These are phyloP conservation scores for Tylopilus rubrobrunneus DNA, from an alignment of 768 basidiomycete genomes.

Conservation along the genomic window DNA sequence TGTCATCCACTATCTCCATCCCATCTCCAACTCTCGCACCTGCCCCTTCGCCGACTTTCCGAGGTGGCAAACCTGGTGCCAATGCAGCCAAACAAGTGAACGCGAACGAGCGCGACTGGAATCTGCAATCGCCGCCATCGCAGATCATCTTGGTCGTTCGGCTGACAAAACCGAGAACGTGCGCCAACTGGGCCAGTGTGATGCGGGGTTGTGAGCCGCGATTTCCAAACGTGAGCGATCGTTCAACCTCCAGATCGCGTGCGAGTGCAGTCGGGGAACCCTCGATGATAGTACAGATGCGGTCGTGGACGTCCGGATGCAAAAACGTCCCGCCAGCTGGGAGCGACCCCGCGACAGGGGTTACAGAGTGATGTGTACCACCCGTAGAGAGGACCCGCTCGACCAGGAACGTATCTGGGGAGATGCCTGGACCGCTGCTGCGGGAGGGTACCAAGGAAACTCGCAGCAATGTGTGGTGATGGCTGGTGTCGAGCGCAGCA, in stretches of 20 bases:
- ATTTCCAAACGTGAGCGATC: not conserved
- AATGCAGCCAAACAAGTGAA: slow-evolving; percentile 10
- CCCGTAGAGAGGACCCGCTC: slow-evolving; percentile 17
- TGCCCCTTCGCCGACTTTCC: not conserved
- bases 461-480: slow-evolving; percentile 11
- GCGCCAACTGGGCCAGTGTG: slow-evolving; percentile 5
- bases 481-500: not conserved
- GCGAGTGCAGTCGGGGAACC: not conserved
- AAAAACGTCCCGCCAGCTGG: not conserved
- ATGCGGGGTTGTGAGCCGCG: not conserved
- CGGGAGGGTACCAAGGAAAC: not conserved
- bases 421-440: too few species aligned
- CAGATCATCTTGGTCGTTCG: slow-evolving; percentile 2
- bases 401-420: slow-evolving; percentile 2
- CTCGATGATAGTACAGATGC: not conserved
- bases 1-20: not conserved
- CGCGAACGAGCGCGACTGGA: slow-evolving; percentile 12
- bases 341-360: not conserved
- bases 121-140: slow-evolving; percentile 8
- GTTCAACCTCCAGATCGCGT: slow-evolving; percentile 7
- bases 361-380: slow-evolving; percentile 6
- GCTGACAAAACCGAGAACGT: slow-evolving; percentile 8
- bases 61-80: slow-evolving; percentile 3
- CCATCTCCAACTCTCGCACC: not conserved
- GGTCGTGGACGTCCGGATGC: slow-evolving; percentile 13